phyloP scores from a whole-genome alignment of 2,329 filamentous ascomycete genomes.

The Aspergillus aculeatinus region DNA sequence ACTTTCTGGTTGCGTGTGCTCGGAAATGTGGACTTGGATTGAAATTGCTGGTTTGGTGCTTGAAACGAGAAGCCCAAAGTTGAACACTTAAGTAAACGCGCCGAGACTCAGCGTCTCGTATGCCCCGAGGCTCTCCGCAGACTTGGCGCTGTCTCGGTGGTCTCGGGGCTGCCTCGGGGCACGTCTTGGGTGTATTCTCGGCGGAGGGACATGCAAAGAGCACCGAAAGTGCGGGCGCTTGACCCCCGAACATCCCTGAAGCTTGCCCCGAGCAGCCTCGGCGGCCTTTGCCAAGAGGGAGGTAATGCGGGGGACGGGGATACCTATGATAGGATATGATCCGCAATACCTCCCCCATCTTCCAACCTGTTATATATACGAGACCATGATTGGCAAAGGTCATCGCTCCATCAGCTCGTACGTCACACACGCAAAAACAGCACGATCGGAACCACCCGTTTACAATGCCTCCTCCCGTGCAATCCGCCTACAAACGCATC shows the following conservation, averaged over 20 bases:
- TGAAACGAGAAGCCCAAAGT: constrained; percentile 1
- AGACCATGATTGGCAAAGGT: not conserved
- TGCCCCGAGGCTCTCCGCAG: not conserved
- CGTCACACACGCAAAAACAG: not conserved
- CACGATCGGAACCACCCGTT: not conserved
- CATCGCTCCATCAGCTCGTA: not conserved
- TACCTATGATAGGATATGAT: not conserved
- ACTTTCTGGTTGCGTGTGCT: not conserved
- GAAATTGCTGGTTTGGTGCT: not conserved
- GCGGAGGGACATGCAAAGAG: not conserved
- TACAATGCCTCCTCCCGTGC: constrained; percentile 34
- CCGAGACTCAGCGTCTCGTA: not conserved
- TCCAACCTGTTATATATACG: not conserved
- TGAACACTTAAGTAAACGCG: constrained; percentile 10
- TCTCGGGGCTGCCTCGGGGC: not conserved
- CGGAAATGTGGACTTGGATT: too few relatives aligned
- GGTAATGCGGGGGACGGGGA: too few relatives aligned
- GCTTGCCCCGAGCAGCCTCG: not conserved
- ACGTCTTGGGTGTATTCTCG: not conserved
- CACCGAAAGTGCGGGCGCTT: constrained; percentile 6
- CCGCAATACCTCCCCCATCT: not conserved
- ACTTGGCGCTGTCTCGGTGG: too few relatives aligned
- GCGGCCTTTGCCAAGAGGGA: too few relatives aligned
- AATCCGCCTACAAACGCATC: constrained; percentile 29
- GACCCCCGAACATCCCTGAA: constrained; percentile 1